Evolutionary conservation across 441 rosid genomes (phyloP).

Genomic region (Pelargonium fulgidum): DNA sequence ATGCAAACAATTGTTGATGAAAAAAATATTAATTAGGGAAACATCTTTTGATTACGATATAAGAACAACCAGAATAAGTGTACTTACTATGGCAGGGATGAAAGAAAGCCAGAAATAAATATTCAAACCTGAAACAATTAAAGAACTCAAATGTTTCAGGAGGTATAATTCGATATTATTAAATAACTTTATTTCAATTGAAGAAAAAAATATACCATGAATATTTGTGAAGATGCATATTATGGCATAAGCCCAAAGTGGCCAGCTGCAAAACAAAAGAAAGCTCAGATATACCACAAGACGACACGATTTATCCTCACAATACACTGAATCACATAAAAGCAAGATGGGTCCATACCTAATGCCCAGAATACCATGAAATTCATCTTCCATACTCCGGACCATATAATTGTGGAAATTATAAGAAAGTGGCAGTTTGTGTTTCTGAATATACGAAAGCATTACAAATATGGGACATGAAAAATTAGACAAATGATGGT

Average conservation of each 20-base stretch:
- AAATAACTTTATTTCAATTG: conserved; percentile 7
- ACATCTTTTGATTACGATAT: background rate
- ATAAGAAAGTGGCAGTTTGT: conserved; percentile 75
- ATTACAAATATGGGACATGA: conserved; percentile 12
- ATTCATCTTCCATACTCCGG: conserved; percentile 93
- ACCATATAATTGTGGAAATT: conserved; percentile 89
- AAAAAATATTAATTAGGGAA: background rate
- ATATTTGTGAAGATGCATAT: conserved; percentile 81
- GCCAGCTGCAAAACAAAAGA: conserved; percentile 57
- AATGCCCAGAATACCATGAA: conserved; percentile 86
- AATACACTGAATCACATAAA: background rate
- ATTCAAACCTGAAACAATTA: conserved; percentile 58
- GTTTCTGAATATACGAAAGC: conserved; percentile 50
- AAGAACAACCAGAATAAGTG: conserved; percentile 9
- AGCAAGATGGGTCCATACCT: conserved; percentile 37
- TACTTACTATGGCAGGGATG: conserved; percentile 85
- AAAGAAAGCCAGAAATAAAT: conserved; percentile 92
- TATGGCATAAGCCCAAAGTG: conserved; percentile 88
- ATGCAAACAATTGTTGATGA: conserved; percentile 14
- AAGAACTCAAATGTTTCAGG: conserved; percentile 3
- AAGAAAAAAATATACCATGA: conserved; percentile 49
- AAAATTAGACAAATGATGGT: too few species aligned
- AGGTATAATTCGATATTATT: conserved; percentile 6
- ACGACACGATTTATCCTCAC: background rate
- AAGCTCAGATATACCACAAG: conserved; percentile 6